A percentile compares a stretch with the other conserved stretches of the same genome.
phyloP scores from a whole-genome alignment of 306 rosid genomes.

The Sicyos edulis region DNA sequence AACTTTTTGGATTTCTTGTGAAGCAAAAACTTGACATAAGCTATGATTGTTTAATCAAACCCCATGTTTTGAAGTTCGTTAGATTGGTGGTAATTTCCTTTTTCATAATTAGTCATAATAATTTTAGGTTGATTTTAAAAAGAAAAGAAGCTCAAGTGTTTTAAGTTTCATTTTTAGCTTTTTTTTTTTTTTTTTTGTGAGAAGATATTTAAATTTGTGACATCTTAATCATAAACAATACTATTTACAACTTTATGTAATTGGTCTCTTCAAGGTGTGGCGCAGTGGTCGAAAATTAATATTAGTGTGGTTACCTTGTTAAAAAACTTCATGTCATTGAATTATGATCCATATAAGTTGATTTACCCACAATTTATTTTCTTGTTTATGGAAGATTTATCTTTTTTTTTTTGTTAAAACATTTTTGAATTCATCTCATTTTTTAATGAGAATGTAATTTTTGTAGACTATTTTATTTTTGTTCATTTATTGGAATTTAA shows the following conservation, averaged over 20 bases:
- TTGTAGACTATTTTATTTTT: neutral
- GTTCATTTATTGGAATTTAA: neutral
- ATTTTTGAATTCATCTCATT: neutral
- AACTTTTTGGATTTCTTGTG: slow-evolving; percentile 10
- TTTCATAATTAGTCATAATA: neutral
- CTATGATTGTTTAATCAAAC: slow-evolving; percentile 13
- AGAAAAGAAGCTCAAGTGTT: neutral
- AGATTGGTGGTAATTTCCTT: neutral
- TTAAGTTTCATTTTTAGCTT: neutral
- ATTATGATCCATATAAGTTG: no score
- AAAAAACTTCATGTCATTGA: no score
- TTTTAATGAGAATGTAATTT: neutral
- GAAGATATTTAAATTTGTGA: neutral
- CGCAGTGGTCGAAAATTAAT: no score
- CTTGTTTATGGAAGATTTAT: neutral
- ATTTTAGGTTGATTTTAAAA: neutral
- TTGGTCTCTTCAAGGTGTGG: no score
- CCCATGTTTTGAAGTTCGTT: slow-evolving; percentile 3
- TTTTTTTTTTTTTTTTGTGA: neutral
- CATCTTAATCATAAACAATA: no score
- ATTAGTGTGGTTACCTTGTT: no score
- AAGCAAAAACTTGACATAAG: slow-evolving; percentile 5
- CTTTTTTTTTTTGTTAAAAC: neutral
- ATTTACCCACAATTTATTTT: neutral
- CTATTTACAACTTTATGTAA: no score